These are phyloP conservation scores for Coniochaeta sp. DNA, from an alignment of 2,329 filamentous ascomycete genomes.

Conservation along the genomic window DNA sequence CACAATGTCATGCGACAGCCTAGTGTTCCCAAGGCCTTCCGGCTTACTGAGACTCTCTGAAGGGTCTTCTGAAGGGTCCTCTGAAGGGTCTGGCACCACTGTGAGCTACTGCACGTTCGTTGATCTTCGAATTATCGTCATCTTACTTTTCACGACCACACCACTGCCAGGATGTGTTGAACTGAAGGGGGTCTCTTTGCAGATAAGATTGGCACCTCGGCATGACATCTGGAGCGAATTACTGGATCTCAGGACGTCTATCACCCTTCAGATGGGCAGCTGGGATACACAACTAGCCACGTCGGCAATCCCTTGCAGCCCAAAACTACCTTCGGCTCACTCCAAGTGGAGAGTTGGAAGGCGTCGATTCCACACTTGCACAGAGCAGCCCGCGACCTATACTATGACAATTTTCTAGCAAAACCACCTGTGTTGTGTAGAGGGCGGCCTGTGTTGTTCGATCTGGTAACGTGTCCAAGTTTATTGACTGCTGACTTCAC, in stretches of 20 bases:
- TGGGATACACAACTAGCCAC: neutral
- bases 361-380: no score
- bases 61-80: no score
- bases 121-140: neutral
- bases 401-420: neutral
- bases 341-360: neutral
- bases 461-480: neutral
- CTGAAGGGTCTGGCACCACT: neutral
- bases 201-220: neutral
- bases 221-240: no score
- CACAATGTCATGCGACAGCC: neutral
- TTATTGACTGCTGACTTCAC: no score
- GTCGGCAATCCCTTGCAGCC: no score
- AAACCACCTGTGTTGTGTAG: neutral
- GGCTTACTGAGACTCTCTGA: neutral
- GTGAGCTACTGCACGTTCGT: neutral
- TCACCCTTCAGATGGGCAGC: no score
- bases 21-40: neutral
- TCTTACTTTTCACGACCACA: neutral
- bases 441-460: neutral
- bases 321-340: no score
- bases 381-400: no score
- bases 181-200: no score
- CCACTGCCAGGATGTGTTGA: no score
- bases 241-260: neutral